Percentiles rank a stretch among this genome's conserved stretches.
Conservation (phyloP, 768 basidiomycete species). For the Infundibulicybe gibba region DNA sequence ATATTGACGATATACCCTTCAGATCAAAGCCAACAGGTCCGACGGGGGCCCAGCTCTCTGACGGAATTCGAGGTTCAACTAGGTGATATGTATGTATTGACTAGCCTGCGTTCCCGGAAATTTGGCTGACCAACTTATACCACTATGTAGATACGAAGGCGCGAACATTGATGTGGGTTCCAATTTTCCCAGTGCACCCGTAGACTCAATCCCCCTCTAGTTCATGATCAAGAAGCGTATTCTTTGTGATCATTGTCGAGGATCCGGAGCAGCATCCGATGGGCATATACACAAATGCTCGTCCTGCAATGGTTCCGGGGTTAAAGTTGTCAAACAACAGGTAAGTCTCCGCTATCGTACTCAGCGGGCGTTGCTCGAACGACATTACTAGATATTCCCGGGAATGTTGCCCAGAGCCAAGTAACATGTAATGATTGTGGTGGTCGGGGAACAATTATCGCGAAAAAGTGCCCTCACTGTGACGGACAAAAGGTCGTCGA, state of each 20-base stretch:
- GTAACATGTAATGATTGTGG: constrained; percentile 79
- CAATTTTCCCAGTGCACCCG: neutral
- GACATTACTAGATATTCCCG: constrained; percentile 66
- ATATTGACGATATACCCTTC: neutral
- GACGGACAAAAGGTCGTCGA: constrained; percentile 78
- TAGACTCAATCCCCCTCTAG: constrained; percentile 31
- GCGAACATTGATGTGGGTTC: constrained; percentile 74
- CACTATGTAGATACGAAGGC: constrained; percentile 65
- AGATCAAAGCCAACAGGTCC: constrained; percentile 60
- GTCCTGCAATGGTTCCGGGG: constrained; percentile 80
- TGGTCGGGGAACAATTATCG: constrained; percentile 80
- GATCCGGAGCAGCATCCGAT: constrained; percentile 89
- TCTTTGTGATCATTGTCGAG: constrained; percentile 96
- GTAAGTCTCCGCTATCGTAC: constrained; percentile 13
- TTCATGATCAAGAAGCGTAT: constrained; percentile 91
- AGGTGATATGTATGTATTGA: constrained; percentile 65
- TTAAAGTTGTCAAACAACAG: constrained; percentile 85
- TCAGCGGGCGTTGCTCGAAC: neutral
- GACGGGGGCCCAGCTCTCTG: constrained; percentile 71
- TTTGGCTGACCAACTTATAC: constrained; percentile 4
- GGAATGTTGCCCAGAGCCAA: constrained; percentile 95
- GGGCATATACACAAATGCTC: constrained; percentile 84
- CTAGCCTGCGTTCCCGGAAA: neutral
- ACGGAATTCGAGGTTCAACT: constrained; percentile 85
- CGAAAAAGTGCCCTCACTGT: constrained; percentile 79